Percentiles rank a stretch among this genome's conserved stretches.
phyloP scores from a whole-genome alignment of 1,284 basidiomycete species.

The Trametes pubescens region DNA sequence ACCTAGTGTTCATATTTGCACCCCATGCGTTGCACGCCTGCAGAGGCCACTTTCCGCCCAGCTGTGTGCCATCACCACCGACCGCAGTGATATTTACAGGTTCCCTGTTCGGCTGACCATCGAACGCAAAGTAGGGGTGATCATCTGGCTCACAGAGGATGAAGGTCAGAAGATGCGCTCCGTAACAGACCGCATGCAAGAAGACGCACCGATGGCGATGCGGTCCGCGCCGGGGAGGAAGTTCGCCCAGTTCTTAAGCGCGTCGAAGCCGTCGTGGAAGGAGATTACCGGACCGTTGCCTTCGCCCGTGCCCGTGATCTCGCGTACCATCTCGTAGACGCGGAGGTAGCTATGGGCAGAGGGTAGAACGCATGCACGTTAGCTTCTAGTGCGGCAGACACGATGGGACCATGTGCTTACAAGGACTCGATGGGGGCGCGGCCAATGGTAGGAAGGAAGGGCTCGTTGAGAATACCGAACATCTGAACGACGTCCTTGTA shows the following conservation, averaged over 20 bases:
- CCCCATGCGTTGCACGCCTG: slow-evolving; percentile 61
- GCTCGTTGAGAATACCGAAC: slow-evolving; percentile 53
- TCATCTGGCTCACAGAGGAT: slow-evolving; percentile 43
- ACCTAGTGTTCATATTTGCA: slow-evolving; percentile 55
- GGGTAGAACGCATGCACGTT: slow-evolving; percentile 51
- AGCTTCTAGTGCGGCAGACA: slow-evolving; percentile 7
- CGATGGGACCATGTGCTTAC: slow-evolving; percentile 35
- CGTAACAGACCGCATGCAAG: slow-evolving; percentile 47
- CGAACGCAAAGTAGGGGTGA: slow-evolving; percentile 56
- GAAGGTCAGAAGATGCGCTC: background rate
- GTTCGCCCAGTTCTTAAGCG: slow-evolving; percentile 50
- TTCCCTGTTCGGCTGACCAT: slow-evolving; percentile 43
- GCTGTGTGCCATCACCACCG: slow-evolving; percentile 41
- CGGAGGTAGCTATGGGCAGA: slow-evolving; percentile 61
- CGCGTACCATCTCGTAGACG: slow-evolving; percentile 62
- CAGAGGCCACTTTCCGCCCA: slow-evolving; percentile 45
- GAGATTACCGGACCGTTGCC: slow-evolving; percentile 65
- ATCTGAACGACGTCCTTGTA: slow-evolving; percentile 59
- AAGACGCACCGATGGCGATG: slow-evolving; percentile 55
- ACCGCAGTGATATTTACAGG: slow-evolving; percentile 44
- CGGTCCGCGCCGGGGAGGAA: slow-evolving; percentile 65
- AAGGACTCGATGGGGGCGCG: slow-evolving; percentile 46
- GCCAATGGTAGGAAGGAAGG: slow-evolving; percentile 50
- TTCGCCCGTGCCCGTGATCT: slow-evolving; percentile 62
- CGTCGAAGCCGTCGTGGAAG: slow-evolving; percentile 57